phyloP scores from a whole-genome alignment of 163 green algal species.

The Prototheca wickerhamii region DNA sequence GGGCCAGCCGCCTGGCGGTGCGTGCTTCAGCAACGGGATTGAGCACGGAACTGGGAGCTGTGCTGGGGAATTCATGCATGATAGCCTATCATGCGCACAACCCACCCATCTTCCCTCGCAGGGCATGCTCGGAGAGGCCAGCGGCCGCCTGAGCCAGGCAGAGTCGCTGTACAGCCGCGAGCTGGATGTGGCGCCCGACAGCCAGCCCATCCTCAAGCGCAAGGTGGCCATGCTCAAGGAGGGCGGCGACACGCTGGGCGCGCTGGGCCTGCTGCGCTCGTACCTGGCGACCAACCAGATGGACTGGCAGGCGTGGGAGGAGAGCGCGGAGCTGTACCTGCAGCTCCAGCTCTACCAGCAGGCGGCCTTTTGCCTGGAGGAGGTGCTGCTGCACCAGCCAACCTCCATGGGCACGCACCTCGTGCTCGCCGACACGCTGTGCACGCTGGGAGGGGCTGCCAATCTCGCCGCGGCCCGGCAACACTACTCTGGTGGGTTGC shows the following conservation, averaged over 20 bases:
- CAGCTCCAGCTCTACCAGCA: slow-evolving; percentile 59
- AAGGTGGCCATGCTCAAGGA: slow-evolving; percentile 38
- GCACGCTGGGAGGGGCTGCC: slow-evolving; percentile 23
- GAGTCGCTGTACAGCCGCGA: slow-evolving; percentile 51
- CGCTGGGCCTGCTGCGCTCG: slow-evolving; percentile 49
- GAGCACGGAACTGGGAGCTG: no score
- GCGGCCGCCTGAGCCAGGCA: slow-evolving; percentile 34
- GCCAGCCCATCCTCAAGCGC: slow-evolving; percentile 53
- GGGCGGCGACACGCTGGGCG: slow-evolving; percentile 37
- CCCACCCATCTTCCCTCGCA: slow-evolving; percentile 16
- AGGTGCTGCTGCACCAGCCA: slow-evolving; percentile 66
- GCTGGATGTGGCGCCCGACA: slow-evolving; percentile 39
- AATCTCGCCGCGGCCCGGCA: slow-evolving; percentile 24
- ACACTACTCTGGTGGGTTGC: slow-evolving; percentile 32
- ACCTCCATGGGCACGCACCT: slow-evolving; percentile 39
- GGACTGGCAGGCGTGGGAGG: slow-evolving; percentile 43
- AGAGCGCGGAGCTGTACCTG: slow-evolving; percentile 37
- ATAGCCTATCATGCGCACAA: no score
- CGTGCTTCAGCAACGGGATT: no score
- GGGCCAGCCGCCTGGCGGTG: slow-evolving; percentile 44
- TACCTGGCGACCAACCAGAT: slow-evolving; percentile 63
- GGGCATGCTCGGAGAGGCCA: slow-evolving; percentile 68
- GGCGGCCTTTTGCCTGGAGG: slow-evolving; percentile 76
- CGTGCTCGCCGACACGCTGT: slow-evolving; percentile 54
- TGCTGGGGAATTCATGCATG: no score